Evolutionary conservation across 75 land plant genomes (phyloP).

Genomic region (Adiantum capillusveneris): DNA sequence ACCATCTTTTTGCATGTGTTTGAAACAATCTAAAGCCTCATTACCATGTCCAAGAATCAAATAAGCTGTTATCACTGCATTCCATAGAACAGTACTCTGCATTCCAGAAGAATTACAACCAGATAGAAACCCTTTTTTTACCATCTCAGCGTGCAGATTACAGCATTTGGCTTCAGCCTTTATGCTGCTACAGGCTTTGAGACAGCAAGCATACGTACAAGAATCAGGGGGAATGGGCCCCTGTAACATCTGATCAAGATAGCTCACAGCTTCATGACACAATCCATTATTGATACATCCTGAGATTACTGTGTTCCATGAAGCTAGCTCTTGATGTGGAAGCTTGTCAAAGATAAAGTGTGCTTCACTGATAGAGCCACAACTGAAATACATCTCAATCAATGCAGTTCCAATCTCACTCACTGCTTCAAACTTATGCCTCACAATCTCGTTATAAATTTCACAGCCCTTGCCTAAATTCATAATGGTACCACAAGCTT

Average conservation of each 20-base stretch:
- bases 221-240: neutral
- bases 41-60: constrained; percentile 34
- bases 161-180: neutral
- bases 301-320: constrained; percentile 24
- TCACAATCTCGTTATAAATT: neutral
- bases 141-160: neutral
- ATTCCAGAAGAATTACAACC: no score
- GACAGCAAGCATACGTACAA: neutral
- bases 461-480: neutral
- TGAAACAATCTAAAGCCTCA: constrained; percentile 34
- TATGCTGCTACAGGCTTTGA: neutral
- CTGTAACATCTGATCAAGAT: constrained; percentile 8
- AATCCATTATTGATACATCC: constrained; percentile 10
- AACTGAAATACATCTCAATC: constrained; percentile 58
- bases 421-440: neutral
- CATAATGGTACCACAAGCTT: neutral
- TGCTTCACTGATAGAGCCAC: constrained; percentile 39
- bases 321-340: constrained; percentile 28
- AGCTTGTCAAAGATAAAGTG: constrained; percentile 42
- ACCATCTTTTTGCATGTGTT: constrained; percentile 32
- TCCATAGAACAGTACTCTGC: constrained; percentile 45
- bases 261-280: neutral
- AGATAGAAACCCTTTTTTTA: neutral
- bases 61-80: constrained; percentile 50
- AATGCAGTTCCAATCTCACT: constrained; percentile 10